Conservation (phyloP, 306 rosid genomes). For the Corylus americana region DNA sequence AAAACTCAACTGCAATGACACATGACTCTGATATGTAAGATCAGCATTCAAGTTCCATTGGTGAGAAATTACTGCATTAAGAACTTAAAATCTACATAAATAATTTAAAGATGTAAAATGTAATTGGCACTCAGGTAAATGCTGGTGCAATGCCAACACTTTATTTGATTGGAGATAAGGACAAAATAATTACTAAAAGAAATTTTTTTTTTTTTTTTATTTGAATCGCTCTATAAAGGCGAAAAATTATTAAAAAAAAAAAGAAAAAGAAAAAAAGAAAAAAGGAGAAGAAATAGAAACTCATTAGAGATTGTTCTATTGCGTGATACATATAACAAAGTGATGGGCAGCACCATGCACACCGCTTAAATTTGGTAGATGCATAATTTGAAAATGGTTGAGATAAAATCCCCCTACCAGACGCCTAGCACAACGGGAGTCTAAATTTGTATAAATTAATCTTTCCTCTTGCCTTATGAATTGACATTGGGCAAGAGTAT, state of each 20-base stretch:
- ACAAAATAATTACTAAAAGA: background rate
- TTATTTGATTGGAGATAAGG: background rate
- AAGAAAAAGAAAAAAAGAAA: background rate
- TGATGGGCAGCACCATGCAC: background rate
- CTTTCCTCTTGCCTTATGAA: background rate
- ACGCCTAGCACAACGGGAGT: background rate
- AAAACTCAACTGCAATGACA: background rate
- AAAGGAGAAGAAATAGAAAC: background rate
- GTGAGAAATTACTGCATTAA: background rate
- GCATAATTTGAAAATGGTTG: background rate
- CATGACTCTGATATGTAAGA: background rate
- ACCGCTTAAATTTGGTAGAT: background rate
- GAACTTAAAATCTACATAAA: background rate
- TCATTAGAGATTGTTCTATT: background rate
- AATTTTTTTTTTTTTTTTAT: too few relatives aligned
- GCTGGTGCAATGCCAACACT: background rate
- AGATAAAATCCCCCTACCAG: background rate
- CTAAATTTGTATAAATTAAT: slow-evolving; percentile 9
- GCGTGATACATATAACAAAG: background rate
- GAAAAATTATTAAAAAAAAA: too few relatives aligned
- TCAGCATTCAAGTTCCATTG: too few relatives aligned
- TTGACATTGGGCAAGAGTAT: slow-evolving; percentile 3
- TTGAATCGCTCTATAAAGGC: background rate
- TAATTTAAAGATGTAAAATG: background rate
- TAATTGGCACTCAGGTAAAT: background rate